Percentiles rank a stretch among this genome's conserved stretches.
Conservation (phyloP, 257 asterid genomes). For the Lantana camara region DNA sequence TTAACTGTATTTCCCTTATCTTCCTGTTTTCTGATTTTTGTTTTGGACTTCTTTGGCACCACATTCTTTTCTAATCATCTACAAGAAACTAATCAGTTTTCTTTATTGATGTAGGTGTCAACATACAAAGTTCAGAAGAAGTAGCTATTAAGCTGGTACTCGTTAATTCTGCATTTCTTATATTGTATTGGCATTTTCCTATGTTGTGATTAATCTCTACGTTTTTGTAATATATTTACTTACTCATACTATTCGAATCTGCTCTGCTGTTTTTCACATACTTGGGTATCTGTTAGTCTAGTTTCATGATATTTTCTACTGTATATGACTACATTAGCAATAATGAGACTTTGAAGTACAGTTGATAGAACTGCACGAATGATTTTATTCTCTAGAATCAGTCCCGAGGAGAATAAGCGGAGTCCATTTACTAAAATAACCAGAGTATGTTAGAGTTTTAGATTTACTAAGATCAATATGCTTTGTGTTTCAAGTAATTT, state of each 20-base stretch:
- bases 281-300: slow-evolving; percentile 3
- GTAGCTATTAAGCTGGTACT: slow-evolving; percentile 88
- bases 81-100: slow-evolving; percentile 3
- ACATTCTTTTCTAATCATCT: not conserved
- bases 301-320: not conserved
- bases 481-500: not conserved
- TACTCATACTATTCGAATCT: not conserved
- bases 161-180: slow-evolving; percentile 14
- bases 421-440: slow-evolving; percentile 1
- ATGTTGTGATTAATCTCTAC: not conserved
- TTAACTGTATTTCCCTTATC: not conserved
- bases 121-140: slow-evolving; percentile 91
- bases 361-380: slow-evolving; percentile 6
- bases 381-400: slow-evolving; percentile 1
- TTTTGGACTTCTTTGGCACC: slow-evolving; percentile 7
- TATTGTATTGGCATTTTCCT: not conserved
- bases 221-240: not conserved
- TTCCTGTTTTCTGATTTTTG: not conserved
- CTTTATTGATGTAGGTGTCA: slow-evolving; percentile 64
- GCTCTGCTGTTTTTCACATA: not conserved
- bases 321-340: not conserved
- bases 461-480: not conserved
- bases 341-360: not conserved
- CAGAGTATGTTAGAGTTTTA: not conserved
- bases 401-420: slow-evolving; percentile 8